phyloP scores from a whole-genome alignment of 2,329 filamentous ascomycete species.

The Fusarium protoensiforme region DNA sequence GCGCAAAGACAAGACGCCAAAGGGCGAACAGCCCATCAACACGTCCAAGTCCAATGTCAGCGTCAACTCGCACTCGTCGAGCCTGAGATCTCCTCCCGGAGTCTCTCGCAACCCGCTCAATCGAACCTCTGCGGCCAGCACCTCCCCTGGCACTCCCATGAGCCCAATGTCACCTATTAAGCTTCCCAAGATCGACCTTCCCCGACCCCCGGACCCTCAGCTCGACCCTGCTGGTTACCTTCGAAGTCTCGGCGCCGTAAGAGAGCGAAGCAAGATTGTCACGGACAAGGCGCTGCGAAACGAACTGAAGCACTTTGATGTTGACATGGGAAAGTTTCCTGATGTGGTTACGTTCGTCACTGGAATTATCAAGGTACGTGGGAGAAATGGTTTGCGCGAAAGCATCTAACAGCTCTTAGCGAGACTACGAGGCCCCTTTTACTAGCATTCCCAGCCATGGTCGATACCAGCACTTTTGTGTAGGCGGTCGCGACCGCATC shows the following conservation, averaged over 20 bases:
- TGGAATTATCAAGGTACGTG: slow-evolving; percentile 89
- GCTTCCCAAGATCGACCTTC: slow-evolving; percentile 82
- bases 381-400: neutral
- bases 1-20: slow-evolving; percentile 62
- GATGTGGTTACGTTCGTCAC: slow-evolving; percentile 89
- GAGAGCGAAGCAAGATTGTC: slow-evolving; percentile 80
- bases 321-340: slow-evolving; percentile 85
- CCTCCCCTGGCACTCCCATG: slow-evolving; percentile 58
- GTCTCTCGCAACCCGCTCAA: slow-evolving; percentile 52
- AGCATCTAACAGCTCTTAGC: slow-evolving; percentile 46
- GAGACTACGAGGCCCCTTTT: slow-evolving; percentile 67
- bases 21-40: slow-evolving; percentile 54
- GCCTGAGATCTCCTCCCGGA: slow-evolving; percentile 44
- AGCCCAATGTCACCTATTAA: slow-evolving; percentile 63
- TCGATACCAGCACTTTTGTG: slow-evolving; percentile 84
- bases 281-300: slow-evolving; percentile 82
- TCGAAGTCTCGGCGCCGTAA: slow-evolving; percentile 86
- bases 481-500: slow-evolving; percentile 80
- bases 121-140: slow-evolving; percentile 63
- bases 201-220: slow-evolving; percentile 86
- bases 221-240: slow-evolving; percentile 92
- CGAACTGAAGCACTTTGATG: slow-evolving; percentile 85
- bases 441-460: slow-evolving; percentile 84
- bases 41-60: slow-evolving; percentile 62
- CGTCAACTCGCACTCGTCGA: slow-evolving; percentile 63